phyloP scores from a whole-genome alignment of 2,329 filamentous ascomycete species.

The Emergomyces orientalis region DNA sequence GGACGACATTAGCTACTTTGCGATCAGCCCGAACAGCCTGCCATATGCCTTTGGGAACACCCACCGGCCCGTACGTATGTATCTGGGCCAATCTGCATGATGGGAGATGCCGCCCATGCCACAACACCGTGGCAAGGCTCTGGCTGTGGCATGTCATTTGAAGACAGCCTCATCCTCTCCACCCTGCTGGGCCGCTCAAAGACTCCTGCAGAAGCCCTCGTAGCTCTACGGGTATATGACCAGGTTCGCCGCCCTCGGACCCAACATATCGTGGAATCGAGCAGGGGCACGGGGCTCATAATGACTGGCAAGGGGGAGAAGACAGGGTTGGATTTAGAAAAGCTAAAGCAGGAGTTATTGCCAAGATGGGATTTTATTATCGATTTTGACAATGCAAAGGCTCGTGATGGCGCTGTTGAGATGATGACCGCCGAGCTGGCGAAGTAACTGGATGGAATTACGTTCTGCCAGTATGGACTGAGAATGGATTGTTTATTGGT shows the following conservation, averaged over 20 bases:
- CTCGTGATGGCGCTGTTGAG: background rate
- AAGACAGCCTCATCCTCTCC: constrained; percentile 29
- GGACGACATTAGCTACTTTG: background rate
- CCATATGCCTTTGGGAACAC: background rate
- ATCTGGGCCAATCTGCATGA: constrained; percentile 23
- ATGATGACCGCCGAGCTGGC: background rate
- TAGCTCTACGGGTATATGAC: constrained; percentile 32
- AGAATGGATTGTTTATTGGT: background rate
- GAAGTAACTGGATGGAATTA: background rate
- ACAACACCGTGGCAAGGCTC: constrained; percentile 30
- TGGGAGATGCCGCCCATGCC: constrained; percentile 35
- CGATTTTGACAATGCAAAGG: background rate
- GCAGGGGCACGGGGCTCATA: constrained; percentile 15
- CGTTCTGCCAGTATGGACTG: background rate
- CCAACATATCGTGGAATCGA: constrained; percentile 41
- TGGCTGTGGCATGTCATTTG: constrained; percentile 31
- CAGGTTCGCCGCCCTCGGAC: constrained; percentile 35
- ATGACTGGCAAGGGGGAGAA: background rate
- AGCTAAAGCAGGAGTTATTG: background rate
- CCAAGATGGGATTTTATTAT: background rate
- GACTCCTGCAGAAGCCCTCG: background rate
- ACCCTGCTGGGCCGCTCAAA: background rate
- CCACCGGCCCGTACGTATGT: constrained; percentile 25
- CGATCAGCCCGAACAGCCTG: background rate
- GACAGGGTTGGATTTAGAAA: background rate